Evolutionary conservation across 768 basidiomycete genomes (phyloP).

Genomic region (Collybia mongolica): DNA sequence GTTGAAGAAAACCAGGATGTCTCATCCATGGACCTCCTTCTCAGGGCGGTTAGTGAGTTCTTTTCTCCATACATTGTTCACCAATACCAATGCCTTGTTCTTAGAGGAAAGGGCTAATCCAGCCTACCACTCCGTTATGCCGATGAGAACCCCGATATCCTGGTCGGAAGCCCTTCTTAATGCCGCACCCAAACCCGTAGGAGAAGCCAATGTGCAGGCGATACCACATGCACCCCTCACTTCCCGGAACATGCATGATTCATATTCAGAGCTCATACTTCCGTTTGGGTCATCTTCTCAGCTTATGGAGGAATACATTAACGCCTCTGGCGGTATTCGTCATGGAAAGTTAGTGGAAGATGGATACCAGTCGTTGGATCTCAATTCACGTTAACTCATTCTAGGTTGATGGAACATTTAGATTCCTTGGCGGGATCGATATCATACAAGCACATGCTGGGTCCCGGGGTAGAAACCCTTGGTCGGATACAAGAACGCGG

Average conservation of each 20-base stretch:
- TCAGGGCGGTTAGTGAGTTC: constrained; percentile 56
- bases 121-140: constrained; percentile 50
- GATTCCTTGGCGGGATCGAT: constrained; percentile 86
- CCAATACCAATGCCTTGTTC: background rate
- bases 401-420: constrained; percentile 73
- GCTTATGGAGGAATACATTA: constrained; percentile 67
- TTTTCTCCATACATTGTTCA: background rate
- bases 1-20: constrained; percentile 59
- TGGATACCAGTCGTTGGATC: background rate
- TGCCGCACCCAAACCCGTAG: constrained; percentile 21
- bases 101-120: constrained; percentile 54
- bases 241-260: constrained; percentile 66
- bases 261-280: constrained; percentile 64
- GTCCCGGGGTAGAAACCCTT: constrained; percentile 54
- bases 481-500: constrained; percentile 60
- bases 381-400: background rate
- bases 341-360: constrained; percentile 50
- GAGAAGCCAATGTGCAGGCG: constrained; percentile 10
- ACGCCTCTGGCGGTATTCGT: constrained; percentile 68
- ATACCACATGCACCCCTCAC: constrained; percentile 24
- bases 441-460: constrained; percentile 80
- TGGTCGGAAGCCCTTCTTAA: constrained; percentile 63
- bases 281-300: constrained; percentile 61
- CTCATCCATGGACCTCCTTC: constrained; percentile 51
- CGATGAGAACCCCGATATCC: constrained; percentile 46